Base-by-base conservation (phyloP, 176 grass and related monocot genomes). In the Rhipidocladum racemiflorum region DNA sequence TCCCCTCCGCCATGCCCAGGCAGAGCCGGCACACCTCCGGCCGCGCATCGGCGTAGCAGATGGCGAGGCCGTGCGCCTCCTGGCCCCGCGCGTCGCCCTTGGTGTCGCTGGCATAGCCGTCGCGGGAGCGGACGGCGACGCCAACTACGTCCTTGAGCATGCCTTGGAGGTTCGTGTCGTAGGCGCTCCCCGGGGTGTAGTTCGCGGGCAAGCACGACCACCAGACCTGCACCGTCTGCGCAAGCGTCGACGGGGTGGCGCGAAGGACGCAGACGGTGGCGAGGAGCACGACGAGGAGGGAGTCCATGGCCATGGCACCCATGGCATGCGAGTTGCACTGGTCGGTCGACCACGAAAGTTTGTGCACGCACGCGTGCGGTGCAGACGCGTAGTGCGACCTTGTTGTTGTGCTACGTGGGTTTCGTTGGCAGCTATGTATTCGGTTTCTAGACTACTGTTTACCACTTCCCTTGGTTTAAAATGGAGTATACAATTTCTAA, bases 1-100 rank as follows among this genome's bases (percentile, higher is more conserved):
- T 83, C n/a, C 81, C 81, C 5, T 70, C 44, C 30, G 81, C 81
- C 70, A 83, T 83, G 81, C 15, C 70, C 18, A 83, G 70, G 70
- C 70, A 83, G 15, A 73, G 69, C 30, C 60, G 70, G 70, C 81
- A 83, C 30, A 83, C 81, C 35, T 59, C 36, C 9, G 50, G 50
- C 23, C 1, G 78, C 12, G 78, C 78, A 36, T 83, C 70, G 23
- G 81, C 59, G 59, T 65, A 83, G 81, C 81, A 83, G 59, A 83
- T 65, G 70, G 81, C 81, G 6, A 83, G 81, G 9, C 44, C 81
- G 40, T 83, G 29, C 18, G 70, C 6, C 59, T 43, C 32, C 32
- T 34, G 38, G 38, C 1, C 35, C 30, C 13, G 7, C 1, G 4
- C 50, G 32, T 23, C 50, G 49, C 79, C 5, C 29, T 6, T 18